A percentile compares a stretch with the other conserved stretches of the same genome.
Conservation (phyloP, 176 grass and related monocot genomes). For the Zoysia japonica region DNA sequence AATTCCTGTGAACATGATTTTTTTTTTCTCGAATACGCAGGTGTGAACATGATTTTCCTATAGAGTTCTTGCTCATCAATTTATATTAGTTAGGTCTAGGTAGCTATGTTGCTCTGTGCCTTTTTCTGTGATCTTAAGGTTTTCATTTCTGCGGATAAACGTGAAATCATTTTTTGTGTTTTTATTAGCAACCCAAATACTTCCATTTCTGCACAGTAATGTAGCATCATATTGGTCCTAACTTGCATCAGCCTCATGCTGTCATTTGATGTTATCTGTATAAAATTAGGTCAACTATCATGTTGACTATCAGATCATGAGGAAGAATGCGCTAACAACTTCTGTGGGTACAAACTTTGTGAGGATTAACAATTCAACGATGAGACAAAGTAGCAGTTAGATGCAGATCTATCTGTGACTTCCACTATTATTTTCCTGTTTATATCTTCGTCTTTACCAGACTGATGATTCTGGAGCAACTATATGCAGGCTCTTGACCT, state of each 20-base stretch:
- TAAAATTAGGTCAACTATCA: background rate
- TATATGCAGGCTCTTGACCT: slow-evolving; percentile 89
- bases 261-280: background rate
- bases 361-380: background rate
- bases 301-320: slow-evolving; percentile 8
- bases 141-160: background rate
- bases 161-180: background rate
- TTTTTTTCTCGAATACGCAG: no score
- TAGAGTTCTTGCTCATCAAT: slow-evolving; percentile 11
- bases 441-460: slow-evolving; percentile 18
- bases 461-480: slow-evolving; percentile 36
- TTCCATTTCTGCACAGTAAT: background rate
- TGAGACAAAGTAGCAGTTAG: slow-evolving; percentile 5
- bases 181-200: background rate
- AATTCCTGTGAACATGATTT: slow-evolving; percentile 2
- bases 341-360: slow-evolving; percentile 22
- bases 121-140: background rate
- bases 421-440: background rate
- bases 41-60: background rate
- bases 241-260: slow-evolving; percentile 30
- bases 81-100: slow-evolving; percentile 6
- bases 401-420: background rate
- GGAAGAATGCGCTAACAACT: background rate
- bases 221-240: background rate
- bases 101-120: background rate